Evolutionary conservation across 2,329 filamentous ascomycete species (phyloP), one percentile per base, ranked within the genome.

Genomic region (Colletotrichum camelliae): DNA sequence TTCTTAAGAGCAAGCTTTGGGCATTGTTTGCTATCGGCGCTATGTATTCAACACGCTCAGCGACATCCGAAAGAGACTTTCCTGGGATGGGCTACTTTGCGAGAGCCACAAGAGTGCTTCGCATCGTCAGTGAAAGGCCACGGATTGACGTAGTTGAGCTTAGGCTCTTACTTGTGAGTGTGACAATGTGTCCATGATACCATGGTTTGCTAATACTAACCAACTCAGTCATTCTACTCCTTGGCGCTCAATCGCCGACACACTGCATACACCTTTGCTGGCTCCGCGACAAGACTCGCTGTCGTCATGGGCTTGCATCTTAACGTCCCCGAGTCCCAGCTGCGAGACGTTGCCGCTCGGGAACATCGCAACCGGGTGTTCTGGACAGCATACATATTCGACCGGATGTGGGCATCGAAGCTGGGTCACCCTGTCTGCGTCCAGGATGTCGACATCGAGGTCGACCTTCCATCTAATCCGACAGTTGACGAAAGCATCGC

Each of bases 371-470:
- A 82, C 9, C 80, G 86, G 2, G 80, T 87, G 1, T 87, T 84
- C 83, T 87, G 85, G 86, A 87, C 86, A 0, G 82, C 86, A 0
- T 88, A 87, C 58, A 84, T 81, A 10, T 81, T 88, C 27, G 87
- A 88, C 72, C 84, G 88, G 4, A 86, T 89, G 82, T 88, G 85
- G 84, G 86, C 86, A 4, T 86, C 87, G 0, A 87, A 88, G 62
- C 83, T 89, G 67, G 87, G 88, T 0, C 84, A 89, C 29, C 87
- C 88, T 0, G 84, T 87, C 8, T 86, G 87, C 52, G 86, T 90
- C 7, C 83, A 85, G 15, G 88, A 90, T 67, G 84, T 87, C 43
- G 88, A 88, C 21, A 89, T 89, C 5, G 81, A 86, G 37, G 85
- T 87, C 6, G 84, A 87, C 31, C 77, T 86, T 7, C 87, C 87